Conservation (phyloP, 2,329 filamentous ascomycete genomes). For the Curvularia verruculosa region DNA sequence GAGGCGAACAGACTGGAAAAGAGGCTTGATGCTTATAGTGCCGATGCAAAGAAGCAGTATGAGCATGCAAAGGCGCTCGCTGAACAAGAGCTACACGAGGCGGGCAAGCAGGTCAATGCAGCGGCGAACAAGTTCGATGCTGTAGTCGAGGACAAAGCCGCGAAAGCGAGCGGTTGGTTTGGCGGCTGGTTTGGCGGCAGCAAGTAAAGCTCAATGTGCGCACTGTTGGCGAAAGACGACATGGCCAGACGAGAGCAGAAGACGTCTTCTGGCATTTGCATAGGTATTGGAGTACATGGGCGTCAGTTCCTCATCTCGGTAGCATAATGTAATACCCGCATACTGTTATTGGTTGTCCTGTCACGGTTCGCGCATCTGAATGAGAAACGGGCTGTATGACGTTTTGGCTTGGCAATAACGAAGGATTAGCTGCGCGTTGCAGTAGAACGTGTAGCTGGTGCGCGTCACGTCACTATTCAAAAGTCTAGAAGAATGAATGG, state of each 20-base stretch:
- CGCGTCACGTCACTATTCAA: neutral
- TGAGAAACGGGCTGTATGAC: neutral
- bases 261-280: constrained; percentile 23
- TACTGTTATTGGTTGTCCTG: neutral
- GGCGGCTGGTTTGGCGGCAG: constrained; percentile 86
- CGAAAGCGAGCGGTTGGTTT: constrained; percentile 82
- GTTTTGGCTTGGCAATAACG: neutral
- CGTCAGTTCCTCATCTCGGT: constrained; percentile 22
- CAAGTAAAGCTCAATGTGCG: constrained; percentile 31
- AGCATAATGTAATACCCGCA: constrained; percentile 8
- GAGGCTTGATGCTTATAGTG: constrained; percentile 60
- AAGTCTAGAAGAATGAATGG: constrained; percentile 1
- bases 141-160: constrained; percentile 76
- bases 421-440: neutral
- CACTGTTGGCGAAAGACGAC: constrained; percentile 7
- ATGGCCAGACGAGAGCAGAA: constrained; percentile 1
- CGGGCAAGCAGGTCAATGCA: constrained; percentile 56
- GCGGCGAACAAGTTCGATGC: constrained; percentile 79
- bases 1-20: constrained; percentile 68
- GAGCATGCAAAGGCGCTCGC: constrained; percentile 68
- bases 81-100: constrained; percentile 42
- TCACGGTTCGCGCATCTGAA: neutral
- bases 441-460: neutral
- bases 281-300: constrained; percentile 34
- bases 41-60: constrained; percentile 65